Conservation (phyloP, 2,329 filamentous ascomycete genomes). For the Ceratocystis diversiconidia region DNA sequence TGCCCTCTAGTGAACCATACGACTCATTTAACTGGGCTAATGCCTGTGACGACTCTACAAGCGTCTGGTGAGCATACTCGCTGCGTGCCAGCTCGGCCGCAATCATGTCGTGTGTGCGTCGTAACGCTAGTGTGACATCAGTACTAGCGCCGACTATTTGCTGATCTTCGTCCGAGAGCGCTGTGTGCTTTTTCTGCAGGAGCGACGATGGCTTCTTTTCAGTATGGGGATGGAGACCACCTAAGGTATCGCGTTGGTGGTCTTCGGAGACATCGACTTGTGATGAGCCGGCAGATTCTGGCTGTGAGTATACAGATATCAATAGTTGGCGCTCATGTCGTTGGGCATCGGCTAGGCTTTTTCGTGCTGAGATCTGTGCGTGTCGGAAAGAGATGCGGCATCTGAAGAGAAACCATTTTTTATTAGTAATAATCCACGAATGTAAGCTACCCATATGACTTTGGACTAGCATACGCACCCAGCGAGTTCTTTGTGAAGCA, state of each 20-base stretch:
- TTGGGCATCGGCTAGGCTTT: constrained; percentile 57
- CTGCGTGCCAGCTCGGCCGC: constrained; percentile 71
- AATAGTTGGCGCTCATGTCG: constrained; percentile 63
- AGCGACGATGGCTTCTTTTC: constrained; percentile 16
- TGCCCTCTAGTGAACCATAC: constrained; percentile 64
- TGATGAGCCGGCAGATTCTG: constrained; percentile 23
- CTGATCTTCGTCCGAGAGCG: constrained; percentile 51
- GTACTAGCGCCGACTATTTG: constrained; percentile 59
- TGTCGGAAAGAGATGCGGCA: constrained; percentile 58
- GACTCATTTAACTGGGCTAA: constrained; percentile 67
- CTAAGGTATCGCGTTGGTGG: constrained; percentile 19
- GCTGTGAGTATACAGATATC: constrained; percentile 47
- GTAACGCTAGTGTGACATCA: constrained; percentile 72
- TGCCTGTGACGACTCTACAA: constrained; percentile 70
- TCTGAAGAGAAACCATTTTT: constrained; percentile 24
- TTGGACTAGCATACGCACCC: constrained; percentile 34
- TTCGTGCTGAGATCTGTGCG: constrained; percentile 67
- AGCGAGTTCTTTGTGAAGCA: constrained; percentile 56
- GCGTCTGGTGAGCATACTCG: constrained; percentile 77
- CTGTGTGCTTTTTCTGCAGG: constrained; percentile 25
- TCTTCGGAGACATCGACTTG: constrained; percentile 20
- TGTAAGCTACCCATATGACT: not conserved
- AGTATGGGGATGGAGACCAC: constrained; percentile 20
- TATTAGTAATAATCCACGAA: constrained; percentile 10
- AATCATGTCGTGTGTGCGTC: constrained; percentile 77